phyloP scores from a whole-genome alignment of 768 basidiomycete species.

The Mycena latifolia region DNA sequence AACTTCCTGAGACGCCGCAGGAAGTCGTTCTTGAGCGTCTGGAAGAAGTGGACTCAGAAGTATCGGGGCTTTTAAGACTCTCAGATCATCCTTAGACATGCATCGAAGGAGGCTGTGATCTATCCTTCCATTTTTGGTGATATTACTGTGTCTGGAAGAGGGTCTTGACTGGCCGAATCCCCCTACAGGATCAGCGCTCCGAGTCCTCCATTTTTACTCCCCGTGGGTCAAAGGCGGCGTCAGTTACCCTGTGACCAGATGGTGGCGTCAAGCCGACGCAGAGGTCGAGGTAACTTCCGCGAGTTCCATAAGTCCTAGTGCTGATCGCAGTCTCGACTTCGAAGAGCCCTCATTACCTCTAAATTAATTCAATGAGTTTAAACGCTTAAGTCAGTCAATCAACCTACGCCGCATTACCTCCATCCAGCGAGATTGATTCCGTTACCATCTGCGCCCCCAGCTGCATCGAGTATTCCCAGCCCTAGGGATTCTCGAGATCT shows the following conservation, averaged over 20 bases:
- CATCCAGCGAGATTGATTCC: conserved; percentile 14
- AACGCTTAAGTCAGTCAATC: conserved; percentile 8
- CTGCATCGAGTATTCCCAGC: not conserved
- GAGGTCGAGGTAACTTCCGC: not conserved
- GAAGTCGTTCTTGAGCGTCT: no score
- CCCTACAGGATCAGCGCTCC: no score
- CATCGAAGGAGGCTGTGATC: no score
- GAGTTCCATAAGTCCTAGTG: not conserved
- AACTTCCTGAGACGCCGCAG: no score
- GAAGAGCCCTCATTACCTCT: not conserved
- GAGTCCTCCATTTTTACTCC: no score
- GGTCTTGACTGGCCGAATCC: no score
- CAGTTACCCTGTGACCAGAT: not conserved
- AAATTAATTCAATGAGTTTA: conserved; percentile 1
- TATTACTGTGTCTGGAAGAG: no score
- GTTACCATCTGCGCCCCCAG: conserved; percentile 6
- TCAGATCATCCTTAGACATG: no score
- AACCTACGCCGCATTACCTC: conserved; percentile 13
- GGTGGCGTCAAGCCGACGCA: not conserved
- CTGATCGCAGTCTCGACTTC: not conserved
- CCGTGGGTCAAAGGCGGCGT: not conserved
- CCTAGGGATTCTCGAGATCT: not conserved
- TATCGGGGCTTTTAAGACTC: no score
- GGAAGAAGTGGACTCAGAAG: no score
- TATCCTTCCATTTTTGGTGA: no score